phyloP scores from a whole-genome alignment of 2,329 filamentous ascomycete species.

The Lithohypha guttulata region DNA sequence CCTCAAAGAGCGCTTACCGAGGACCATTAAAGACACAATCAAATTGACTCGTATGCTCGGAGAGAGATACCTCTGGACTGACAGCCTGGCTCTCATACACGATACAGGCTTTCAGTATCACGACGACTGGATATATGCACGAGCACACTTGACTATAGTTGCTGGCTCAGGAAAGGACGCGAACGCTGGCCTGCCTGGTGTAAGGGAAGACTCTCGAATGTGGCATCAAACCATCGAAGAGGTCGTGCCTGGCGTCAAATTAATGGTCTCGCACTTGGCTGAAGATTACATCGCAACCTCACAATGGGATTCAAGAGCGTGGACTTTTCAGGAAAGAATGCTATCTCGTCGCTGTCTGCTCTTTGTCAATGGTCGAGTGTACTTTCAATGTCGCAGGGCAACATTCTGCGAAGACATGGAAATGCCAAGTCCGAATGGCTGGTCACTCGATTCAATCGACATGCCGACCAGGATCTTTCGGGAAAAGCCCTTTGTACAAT shows the following conservation, averaged over 20 bases:
- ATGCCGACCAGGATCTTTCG: constrained; percentile 22
- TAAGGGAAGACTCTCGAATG: constrained; percentile 20
- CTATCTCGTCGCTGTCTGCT: constrained; percentile 29
- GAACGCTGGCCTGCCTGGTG: constrained; percentile 22
- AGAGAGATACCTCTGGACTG: constrained; percentile 22
- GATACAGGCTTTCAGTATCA: constrained; percentile 22
- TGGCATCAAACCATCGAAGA: constrained; percentile 22
- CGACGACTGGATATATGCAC: constrained; percentile 21
- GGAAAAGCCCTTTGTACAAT: constrained; percentile 21
- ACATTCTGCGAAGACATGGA: constrained; percentile 23
- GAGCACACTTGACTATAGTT: constrained; percentile 8
- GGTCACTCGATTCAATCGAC: constrained; percentile 22
- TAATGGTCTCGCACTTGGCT: constrained; percentile 22
- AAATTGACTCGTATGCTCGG: constrained; percentile 20
- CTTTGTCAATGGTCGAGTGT: constrained; percentile 25
- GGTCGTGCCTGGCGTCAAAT: constrained; percentile 18
- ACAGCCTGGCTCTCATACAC: constrained; percentile 21
- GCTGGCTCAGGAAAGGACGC: constrained; percentile 17
- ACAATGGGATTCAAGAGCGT: constrained; percentile 29
- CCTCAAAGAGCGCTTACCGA: constrained; percentile 19
- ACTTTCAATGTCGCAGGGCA: constrained; percentile 21
- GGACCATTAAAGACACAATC: constrained; percentile 23
- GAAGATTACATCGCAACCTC: constrained; percentile 24
- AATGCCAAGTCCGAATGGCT: constrained; percentile 17
- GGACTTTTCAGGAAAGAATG: constrained; percentile 33